phyloP scores from a whole-genome alignment of 257 asterid genomes.

The Solanum chaucha region DNA sequence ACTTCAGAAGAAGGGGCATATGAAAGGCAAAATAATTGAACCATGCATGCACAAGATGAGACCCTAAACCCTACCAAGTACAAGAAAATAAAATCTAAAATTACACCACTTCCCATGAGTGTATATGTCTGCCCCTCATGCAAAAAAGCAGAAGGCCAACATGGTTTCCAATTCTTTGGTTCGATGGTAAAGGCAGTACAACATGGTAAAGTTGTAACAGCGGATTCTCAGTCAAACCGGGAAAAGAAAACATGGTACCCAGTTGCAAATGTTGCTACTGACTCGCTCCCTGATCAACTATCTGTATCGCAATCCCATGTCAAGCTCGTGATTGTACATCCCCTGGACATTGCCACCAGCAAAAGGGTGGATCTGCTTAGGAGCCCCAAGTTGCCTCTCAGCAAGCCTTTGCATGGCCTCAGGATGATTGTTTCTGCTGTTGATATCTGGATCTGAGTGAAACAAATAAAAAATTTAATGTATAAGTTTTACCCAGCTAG shows the following conservation, averaged over 20 bases:
- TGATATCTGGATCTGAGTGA: slow-evolving; percentile 2
- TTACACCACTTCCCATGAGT: background rate
- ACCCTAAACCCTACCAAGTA: background rate
- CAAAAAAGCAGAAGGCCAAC: slow-evolving; percentile 7
- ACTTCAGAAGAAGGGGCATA: background rate
- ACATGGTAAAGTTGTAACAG: background rate
- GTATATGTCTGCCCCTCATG: background rate
- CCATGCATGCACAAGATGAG: background rate
- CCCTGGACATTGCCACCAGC: slow-evolving; percentile 40
- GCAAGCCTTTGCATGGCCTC: slow-evolving; percentile 70
- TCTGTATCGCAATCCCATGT: slow-evolving; percentile 49
- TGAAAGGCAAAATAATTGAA: background rate
- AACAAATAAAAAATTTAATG: background rate
- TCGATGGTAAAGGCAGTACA: background rate
- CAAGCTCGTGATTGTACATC: slow-evolving; percentile 44
- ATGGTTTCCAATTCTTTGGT: slow-evolving; percentile 27
- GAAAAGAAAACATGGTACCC: slow-evolving; percentile 30
- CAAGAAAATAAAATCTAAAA: background rate
- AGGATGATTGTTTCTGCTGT: slow-evolving; percentile 35
- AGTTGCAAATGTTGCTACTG: slow-evolving; percentile 19
- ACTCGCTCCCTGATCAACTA: slow-evolving; percentile 10
- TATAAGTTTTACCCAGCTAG: background rate
- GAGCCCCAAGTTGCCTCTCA: slow-evolving; percentile 55
- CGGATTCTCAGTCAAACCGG: background rate
- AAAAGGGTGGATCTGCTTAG: slow-evolving; percentile 52